Evolutionary conservation across 441 rosid genomes (phyloP).

Genomic region (Lepidium campestre): DNA sequence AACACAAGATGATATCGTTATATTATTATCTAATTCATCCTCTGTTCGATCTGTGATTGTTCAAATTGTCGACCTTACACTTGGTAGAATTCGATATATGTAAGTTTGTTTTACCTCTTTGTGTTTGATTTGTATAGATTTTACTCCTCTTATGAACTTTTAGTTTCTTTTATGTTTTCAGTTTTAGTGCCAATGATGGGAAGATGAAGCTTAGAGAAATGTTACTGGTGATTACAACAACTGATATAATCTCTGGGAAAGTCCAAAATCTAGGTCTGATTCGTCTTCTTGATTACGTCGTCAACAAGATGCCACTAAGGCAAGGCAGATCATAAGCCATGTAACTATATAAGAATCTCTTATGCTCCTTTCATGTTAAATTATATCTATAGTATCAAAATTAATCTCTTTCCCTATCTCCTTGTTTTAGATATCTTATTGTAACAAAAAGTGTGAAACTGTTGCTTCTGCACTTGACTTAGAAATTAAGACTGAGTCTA

Average conservation of each 20-base stretch:
- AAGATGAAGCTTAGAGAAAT: conserved; percentile 59
- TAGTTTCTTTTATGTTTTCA: neutral
- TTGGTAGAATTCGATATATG: conserved; percentile 80
- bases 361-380: neutral
- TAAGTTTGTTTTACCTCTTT: conserved; percentile 10
- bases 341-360: conserved; percentile 25
- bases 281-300: conserved; percentile 60
- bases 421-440: conserved; percentile 50
- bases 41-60: conserved; percentile 52
- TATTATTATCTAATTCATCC: conserved; percentile 48
- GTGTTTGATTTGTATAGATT: neutral
- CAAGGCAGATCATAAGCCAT: conserved; percentile 60
- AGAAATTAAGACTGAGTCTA: conserved; percentile 33
- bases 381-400: neutral
- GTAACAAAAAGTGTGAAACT: conserved; percentile 67
- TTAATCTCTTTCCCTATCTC: neutral
- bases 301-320: conserved; percentile 76
- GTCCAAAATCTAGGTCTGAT: conserved; percentile 68
- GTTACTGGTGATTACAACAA: conserved; percentile 47
- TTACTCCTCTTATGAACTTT: neutral
- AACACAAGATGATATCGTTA: conserved; percentile 54
- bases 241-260: conserved; percentile 60
- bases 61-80: conserved; percentile 76
- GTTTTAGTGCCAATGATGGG: conserved; percentile 78
- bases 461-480: conserved; percentile 64